phyloP scores from a whole-genome alignment of 148 eudicot genomes.

The Talinum fruticosum region DNA sequence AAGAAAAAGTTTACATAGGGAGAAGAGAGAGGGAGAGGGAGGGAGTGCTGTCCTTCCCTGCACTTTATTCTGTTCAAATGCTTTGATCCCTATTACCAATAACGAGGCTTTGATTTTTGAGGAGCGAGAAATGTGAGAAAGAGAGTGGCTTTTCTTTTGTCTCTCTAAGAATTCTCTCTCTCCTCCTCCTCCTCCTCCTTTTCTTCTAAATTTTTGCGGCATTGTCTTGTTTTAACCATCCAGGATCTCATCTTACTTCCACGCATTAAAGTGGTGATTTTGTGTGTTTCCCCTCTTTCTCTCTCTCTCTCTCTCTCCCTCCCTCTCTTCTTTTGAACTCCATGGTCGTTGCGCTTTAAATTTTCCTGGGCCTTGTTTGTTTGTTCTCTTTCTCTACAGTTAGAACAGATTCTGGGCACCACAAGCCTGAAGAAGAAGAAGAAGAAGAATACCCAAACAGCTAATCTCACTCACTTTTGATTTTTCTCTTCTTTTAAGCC shows the following conservation, averaged over 20 bases:
- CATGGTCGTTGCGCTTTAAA: conserved; percentile 17
- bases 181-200: too few relatives aligned
- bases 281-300: not conserved
- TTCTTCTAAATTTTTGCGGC: conserved; percentile 31
- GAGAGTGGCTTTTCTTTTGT: not conserved
- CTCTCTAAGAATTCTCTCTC: conserved; percentile 13
- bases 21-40: not conserved
- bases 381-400: conserved; percentile 6
- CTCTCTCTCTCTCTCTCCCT: not conserved
- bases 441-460: not conserved
- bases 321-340: conserved; percentile 4
- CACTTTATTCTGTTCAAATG: conserved; percentile 82
- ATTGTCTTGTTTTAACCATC: conserved; percentile 45
- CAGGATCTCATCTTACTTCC: conserved; percentile 30
- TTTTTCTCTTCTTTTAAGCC: conserved; percentile 16
- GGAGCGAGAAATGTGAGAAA: conserved; percentile 14
- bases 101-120: conserved; percentile 25
- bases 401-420: not conserved
- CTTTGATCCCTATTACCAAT: conserved; percentile 42
- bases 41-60: conserved; percentile 18
- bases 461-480: not conserved
- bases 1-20: conserved; percentile 1
- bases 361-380: conserved; percentile 11
- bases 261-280: conserved; percentile 23
- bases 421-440: too few relatives aligned